Conservation (phyloP, 768 basidiomycete species). For the Leucocoprinus sp. region DNA sequence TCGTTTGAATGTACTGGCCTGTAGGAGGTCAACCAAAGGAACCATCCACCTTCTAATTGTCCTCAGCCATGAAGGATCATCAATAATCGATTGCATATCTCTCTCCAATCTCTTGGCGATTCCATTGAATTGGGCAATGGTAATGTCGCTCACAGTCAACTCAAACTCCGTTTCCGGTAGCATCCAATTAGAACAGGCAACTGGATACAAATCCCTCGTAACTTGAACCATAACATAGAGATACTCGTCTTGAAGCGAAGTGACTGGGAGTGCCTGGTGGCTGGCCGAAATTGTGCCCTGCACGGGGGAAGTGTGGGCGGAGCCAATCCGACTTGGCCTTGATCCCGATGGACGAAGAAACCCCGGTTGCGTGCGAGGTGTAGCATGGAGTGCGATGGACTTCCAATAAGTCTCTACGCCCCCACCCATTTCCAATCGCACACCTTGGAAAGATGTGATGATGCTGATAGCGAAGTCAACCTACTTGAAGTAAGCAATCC, state of each 20-base stretch:
- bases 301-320: conserved; percentile 62
- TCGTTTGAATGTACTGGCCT: conserved; percentile 36
- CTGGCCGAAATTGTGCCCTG: conserved; percentile 39
- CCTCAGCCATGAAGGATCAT: conserved; percentile 8
- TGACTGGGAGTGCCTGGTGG: conserved; percentile 65
- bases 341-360: conserved; percentile 30
- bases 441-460: conserved; percentile 84
- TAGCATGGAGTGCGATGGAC: conserved; percentile 52
- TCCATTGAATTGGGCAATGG: conserved; percentile 67
- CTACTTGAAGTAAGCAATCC: conserved; percentile 27
- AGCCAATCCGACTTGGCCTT: conserved; percentile 38
- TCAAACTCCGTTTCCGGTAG: conserved; percentile 70
- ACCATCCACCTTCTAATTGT: conserved; percentile 38
- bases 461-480: conserved; percentile 84
- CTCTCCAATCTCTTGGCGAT: conserved; percentile 49
- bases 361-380: conserved; percentile 31
- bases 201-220: conserved; percentile 86
- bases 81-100: conserved; percentile 21
- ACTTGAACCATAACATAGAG: conserved; percentile 84
- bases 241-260: conserved; percentile 87
- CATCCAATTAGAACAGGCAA: conserved; percentile 68
- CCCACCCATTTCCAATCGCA: conserved; percentile 90
- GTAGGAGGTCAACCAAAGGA: conserved; percentile 66
- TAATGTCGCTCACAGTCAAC: conserved; percentile 78
- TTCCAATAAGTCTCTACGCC: conserved; percentile 99